Conservation (phyloP, 306 rosid species). For the Cucurbita pepo region DNA sequence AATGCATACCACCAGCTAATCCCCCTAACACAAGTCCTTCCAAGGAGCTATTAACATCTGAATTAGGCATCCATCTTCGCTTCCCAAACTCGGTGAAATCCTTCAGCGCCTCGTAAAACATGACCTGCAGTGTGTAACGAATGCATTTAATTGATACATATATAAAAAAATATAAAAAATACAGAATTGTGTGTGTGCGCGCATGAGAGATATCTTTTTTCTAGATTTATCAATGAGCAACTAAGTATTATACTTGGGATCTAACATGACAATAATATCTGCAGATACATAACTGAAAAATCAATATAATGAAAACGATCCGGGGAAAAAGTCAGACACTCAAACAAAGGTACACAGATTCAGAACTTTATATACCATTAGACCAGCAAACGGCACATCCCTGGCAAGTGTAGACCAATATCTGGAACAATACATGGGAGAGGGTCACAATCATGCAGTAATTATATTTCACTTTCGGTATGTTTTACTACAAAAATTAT, state of each 20-base stretch:
- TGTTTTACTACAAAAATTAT: not conserved
- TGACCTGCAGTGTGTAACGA: slow-evolving; percentile 27
- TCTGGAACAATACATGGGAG: slow-evolving; percentile 31
- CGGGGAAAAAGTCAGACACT: not conserved
- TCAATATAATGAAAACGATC: not conserved
- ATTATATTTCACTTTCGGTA: not conserved
- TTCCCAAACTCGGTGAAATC: slow-evolving; percentile 44
- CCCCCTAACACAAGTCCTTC: slow-evolving; percentile 78
- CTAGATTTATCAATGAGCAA: not conserved
- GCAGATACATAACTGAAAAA: not conserved
- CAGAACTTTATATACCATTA: slow-evolving; percentile 35
- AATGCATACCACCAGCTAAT: slow-evolving; percentile 73
- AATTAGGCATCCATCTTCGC: slow-evolving; percentile 30
- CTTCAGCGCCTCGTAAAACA: slow-evolving; percentile 73
- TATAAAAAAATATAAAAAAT: not conserved
- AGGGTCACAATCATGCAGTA: slow-evolving; percentile 3
- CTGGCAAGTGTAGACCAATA: slow-evolving; percentile 78
- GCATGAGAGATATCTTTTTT: not conserved
- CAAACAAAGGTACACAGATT: not conserved
- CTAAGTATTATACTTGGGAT: not conserved
- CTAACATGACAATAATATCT: not conserved
- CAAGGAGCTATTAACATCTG: slow-evolving; percentile 36
- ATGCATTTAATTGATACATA: not conserved
- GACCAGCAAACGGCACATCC: slow-evolving; percentile 89
- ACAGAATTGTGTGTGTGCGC: not conserved